Base-by-base conservation (phyloP, 1,139 yeast genomes). In the Suhomyces wounanorum region DNA sequence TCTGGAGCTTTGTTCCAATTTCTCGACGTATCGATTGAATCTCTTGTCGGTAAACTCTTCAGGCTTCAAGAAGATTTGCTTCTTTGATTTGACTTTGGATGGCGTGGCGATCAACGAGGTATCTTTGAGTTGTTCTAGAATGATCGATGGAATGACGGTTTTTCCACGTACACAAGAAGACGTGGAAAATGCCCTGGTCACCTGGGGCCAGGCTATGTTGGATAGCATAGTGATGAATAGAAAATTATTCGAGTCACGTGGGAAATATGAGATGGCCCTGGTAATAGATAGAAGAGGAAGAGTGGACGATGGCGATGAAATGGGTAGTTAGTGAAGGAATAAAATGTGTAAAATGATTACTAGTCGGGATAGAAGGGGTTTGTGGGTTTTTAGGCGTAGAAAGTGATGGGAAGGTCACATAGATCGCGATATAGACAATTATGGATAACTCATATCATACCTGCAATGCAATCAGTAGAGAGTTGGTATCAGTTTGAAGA, bases 41-140 rank as follows among this genome's bases (percentile, higher is more conserved):
- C 59, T 52, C 39, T 43, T 54, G 44, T 58, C 61, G 28, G 49
- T 49, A 41, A 57, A 55, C 37, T 59, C 55, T 26, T 53, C 51
- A 8, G 62, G 63, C 21, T 54, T 53, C 25, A 59, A 49, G 48
- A 59, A 59, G 51, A 59, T 57, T 48, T 58, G 62, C 43, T 58
- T 58, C 36, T 44, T 52, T 16, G 49, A 40, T 10, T 53, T 43
- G 23, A 49, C 35, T 4, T 39, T 17, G n/a, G 53, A 30, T 14
- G 50, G 50, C 14, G 41, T 39, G 14, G 60, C 57, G 21, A 58
- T 40, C 28, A 51, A 41, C 30, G 57, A 42, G 13, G 58, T 51
- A 36, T 56, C 57, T 30, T 55, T 52, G 11, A 58, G 47, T 44
- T 56, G 54, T 25, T 55, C 57, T 31, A 59, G 41, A 17, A 58